phyloP scores from a whole-genome alignment of 768 basidiomycete species.

The Tulasnella sp. region DNA sequence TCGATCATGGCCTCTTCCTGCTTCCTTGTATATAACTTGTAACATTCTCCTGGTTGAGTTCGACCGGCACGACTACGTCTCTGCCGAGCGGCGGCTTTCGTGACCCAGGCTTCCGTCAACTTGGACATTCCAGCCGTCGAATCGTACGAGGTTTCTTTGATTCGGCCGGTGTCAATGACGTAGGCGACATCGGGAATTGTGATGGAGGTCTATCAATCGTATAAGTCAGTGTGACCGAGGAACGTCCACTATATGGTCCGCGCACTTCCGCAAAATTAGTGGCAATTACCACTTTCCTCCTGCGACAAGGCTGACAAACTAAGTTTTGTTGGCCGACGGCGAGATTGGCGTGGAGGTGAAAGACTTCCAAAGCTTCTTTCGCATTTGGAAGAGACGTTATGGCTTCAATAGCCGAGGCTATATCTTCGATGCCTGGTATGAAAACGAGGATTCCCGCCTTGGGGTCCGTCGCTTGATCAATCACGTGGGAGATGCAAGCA shows the following conservation, averaged over 20 bases:
- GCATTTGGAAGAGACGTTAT: constrained; percentile 47
- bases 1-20: constrained; percentile 68
- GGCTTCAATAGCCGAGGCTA: constrained; percentile 71
- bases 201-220: constrained; percentile 70
- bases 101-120: constrained; percentile 79
- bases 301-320: constrained; percentile 66
- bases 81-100: constrained; percentile 78
- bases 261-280: constrained; percentile 90
- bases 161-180: constrained; percentile 82
- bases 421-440: constrained; percentile 88
- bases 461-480: constrained; percentile 50
- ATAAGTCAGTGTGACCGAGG: not conserved
- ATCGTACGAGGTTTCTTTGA: constrained; percentile 79
- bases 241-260: constrained; percentile 34
- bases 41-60: constrained; percentile 79
- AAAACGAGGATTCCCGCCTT: constrained; percentile 81
- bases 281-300: constrained; percentile 83
- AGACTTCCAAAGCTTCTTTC: constrained; percentile 53
- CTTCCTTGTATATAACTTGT: constrained; percentile 80
- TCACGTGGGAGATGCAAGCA: constrained; percentile 64
- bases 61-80: constrained; percentile 89
- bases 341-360: constrained; percentile 89
- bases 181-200: constrained; percentile 89
- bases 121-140: constrained; percentile 70
- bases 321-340: constrained; percentile 79